Evolutionary conservation across 768 basidiomycete species (phyloP).

Genomic region (Cystofilobasidium bisporidii): DNA sequence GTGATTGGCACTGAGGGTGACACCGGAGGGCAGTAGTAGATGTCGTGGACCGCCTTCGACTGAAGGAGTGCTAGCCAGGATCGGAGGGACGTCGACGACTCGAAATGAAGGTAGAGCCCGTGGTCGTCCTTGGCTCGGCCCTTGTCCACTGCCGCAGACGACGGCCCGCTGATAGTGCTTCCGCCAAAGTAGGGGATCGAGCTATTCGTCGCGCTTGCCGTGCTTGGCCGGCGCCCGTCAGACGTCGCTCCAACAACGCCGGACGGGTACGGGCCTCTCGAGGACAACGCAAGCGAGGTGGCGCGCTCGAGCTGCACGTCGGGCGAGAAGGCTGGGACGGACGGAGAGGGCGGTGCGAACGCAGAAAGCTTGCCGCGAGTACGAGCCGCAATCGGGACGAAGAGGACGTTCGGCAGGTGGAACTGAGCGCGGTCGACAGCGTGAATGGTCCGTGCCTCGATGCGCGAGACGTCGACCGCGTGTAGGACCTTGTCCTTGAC

Average conservation of each 20-base stretch:
- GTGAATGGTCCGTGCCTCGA: conserved; percentile 59
- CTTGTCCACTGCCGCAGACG: not conserved
- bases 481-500: conserved; percentile 7
- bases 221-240: conserved; percentile 8
- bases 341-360: not conserved
- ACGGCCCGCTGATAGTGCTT: too few relatives aligned
- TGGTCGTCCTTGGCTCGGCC: conserved; percentile 45
- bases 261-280: not conserved
- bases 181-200: conserved; percentile 34
- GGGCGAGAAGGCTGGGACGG: not conserved
- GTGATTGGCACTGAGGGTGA: not conserved
- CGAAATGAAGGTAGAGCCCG: conserved; percentile 66
- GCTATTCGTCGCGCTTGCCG: conserved; percentile 39
- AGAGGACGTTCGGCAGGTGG: conserved; percentile 17
- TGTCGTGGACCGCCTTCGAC: conserved; percentile 70
- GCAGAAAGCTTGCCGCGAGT: too few relatives aligned
- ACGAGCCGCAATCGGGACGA: conserved; percentile 9
- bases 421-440: conserved; percentile 64
- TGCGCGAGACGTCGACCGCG: not conserved
- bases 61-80: conserved; percentile 72
- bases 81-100: conserved; percentile 53
- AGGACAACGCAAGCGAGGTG: not conserved
- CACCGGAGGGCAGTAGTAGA: conserved; percentile 43
- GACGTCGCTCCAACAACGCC: not conserved
- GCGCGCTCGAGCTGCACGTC: not conserved